Evolutionary conservation across 2,329 filamentous ascomycete genomes (phyloP).

Genomic region (Fusarium tricinctum): DNA sequence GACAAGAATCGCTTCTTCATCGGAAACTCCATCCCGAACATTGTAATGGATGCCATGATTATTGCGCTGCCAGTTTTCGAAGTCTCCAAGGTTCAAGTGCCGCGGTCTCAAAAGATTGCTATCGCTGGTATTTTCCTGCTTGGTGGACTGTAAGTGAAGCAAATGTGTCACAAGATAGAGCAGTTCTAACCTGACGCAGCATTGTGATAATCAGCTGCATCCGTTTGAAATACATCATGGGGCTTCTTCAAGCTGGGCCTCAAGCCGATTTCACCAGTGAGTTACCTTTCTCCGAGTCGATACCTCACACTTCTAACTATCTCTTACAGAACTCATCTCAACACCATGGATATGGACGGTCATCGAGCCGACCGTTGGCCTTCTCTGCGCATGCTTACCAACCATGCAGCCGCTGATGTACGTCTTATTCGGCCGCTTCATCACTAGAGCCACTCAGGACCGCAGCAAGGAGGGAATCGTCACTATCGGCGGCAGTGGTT

Average conservation of each 20-base stretch:
- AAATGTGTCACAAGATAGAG: too few species aligned
- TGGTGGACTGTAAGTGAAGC: background rate
- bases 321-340: background rate
- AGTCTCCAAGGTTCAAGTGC: conserved; percentile 5
- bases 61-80: conserved; percentile 11
- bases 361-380: conserved; percentile 2
- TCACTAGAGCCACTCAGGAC: background rate
- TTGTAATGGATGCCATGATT: conserved; percentile 16
- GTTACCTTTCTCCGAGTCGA: fast-evolving
- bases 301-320: background rate
- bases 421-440: conserved; percentile 4
- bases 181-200: background rate
- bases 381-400: conserved; percentile 18
- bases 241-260: background rate
- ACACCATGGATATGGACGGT: conserved; percentile 15
- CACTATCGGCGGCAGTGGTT: background rate
- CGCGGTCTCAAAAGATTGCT: conserved; percentile 9
- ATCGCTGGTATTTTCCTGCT: background rate
- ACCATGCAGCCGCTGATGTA: conserved; percentile 3
- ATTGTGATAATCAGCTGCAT: conserved; percentile 3
- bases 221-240: conserved; percentile 4
- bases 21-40: conserved; percentile 13
- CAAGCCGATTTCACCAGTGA: conserved; percentile 11
- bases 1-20: conserved; percentile 18
- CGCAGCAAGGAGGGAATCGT: conserved; percentile 4